These are phyloP conservation scores for Isoetes taiwanensis DNA, from an alignment of 75 land plant genomes.

Conservation along the genomic window DNA sequence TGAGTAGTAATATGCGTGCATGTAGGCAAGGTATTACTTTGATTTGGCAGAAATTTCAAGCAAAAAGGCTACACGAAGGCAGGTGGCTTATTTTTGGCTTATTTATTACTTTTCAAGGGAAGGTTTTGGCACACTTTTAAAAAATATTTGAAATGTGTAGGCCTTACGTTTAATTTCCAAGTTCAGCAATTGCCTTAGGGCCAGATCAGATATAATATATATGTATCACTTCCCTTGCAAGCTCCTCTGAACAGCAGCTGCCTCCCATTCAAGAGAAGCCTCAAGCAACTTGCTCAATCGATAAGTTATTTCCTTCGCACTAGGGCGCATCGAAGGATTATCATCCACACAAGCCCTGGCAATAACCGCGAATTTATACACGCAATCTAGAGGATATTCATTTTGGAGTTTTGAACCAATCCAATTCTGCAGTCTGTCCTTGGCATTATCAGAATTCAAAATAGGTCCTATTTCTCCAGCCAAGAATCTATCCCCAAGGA, in stretches of 20 bases:
- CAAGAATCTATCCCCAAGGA: constrained; percentile 11
- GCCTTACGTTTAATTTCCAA: no score
- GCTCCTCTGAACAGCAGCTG: constrained; percentile 28
- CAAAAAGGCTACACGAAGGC: no score
- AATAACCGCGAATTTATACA: constrained; percentile 32
- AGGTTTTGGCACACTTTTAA: no score
- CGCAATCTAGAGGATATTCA: constrained; percentile 36
- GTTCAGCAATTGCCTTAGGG: no score
- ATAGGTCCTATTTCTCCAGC: constrained; percentile 29
- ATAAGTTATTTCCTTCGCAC: constrained; percentile 68
- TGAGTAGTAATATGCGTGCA: no score
- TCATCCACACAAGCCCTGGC: constrained; percentile 46
- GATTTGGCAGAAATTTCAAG: no score
- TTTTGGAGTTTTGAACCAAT: constrained; percentile 33
- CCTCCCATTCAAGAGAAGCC: constrained; percentile 29
- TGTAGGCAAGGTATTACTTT: no score
- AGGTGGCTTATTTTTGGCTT: no score
- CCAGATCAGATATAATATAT: no score
- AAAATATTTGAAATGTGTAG: no score
- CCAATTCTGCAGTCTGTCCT: constrained; percentile 33
- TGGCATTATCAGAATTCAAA: constrained; percentile 10
- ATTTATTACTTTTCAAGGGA: no score
- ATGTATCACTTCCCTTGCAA: no score
- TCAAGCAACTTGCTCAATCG: constrained; percentile 52
- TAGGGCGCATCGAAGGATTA: constrained; percentile 50